Evolutionary conservation across 2,329 filamentous ascomycete species (phyloP), one percentile per base, ranked within the genome.

Genomic region (Pleomassaria siparia): DNA sequence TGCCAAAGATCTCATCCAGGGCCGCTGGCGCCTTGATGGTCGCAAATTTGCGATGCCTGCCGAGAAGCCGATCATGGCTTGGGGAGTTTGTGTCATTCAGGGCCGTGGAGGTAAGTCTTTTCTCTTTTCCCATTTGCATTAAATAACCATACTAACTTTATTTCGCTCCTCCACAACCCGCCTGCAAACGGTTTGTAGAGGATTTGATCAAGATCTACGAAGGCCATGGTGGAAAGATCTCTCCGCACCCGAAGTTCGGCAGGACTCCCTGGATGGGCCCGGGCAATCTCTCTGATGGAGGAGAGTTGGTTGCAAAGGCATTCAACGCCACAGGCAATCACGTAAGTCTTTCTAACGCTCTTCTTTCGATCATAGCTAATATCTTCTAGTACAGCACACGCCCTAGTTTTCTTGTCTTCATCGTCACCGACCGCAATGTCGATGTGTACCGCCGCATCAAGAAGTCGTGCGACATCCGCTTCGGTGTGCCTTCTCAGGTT

Each of bases 1-100:
- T 29, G 47, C 59, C 2, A 36, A 46, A 5, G 66, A 71, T 33
- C 79, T 82, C 16, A 81, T 79, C 15, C 70, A 73, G 24, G 94
- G 92, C 26, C 86, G 90, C 20, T 99, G 94, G 94, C 89, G 95
- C 67, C 77, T 97, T 10, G 84, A 89, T 32, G 85, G 84, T 24
- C 90, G 89, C 71, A 86, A 87, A 67, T 96, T 96, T 67, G 77
- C 85, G 11, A 72, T 76, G 43, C 71, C 80, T 3, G 94, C 95
- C 63, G 57, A 74, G n/a, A 56, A 54, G 3, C 78, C 82, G 0
- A 77, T 97, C 6, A 76, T 76, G 42, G 80, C 79, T 18, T 99
- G 92, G 91, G 89, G 84, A 4, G 78, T 96, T 21, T 81, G 88
- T 40, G 76, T 84, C 32, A 78, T 91, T 39, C 76, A 81, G 13